Percentiles rank a stretch among this genome's conserved stretches.
Conservation (phyloP, 164 flowering plant species). For the Berberis vulgaris region DNA sequence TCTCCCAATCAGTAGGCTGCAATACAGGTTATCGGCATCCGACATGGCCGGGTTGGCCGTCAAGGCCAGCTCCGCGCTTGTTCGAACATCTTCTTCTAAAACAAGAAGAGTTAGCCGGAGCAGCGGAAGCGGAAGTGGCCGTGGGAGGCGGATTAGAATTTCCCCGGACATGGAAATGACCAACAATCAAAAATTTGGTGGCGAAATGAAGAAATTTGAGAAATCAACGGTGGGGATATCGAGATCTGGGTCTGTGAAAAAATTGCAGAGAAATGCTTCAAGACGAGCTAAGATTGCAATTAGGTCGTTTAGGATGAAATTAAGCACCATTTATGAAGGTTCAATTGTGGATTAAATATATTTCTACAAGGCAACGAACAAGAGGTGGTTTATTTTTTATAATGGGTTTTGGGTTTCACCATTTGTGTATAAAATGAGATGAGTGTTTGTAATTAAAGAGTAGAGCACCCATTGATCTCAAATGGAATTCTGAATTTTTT, state of each 20-base stretch:
- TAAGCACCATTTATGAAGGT: conserved; percentile 57
- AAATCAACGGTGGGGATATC: conserved; percentile 4
- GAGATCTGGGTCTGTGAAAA: conserved; percentile 31
- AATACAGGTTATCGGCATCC: conserved; percentile 28
- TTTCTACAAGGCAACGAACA: neutral
- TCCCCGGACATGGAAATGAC: conserved; percentile 8
- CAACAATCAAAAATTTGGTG: conserved; percentile 3
- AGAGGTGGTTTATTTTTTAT: neutral
- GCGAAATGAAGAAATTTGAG: neutral
- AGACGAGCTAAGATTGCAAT: conserved; percentile 33
- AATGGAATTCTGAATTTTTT: too few relatives aligned
- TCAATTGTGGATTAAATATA: neutral
- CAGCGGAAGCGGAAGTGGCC: conserved; percentile 1
- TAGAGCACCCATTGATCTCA: too few relatives aligned
- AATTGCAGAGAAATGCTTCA: conserved; percentile 37
- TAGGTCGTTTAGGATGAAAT: conserved; percentile 36
- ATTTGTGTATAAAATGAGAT: too few relatives aligned
- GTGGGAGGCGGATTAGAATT: conserved; percentile 4
- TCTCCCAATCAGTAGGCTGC: conserved; percentile 28
- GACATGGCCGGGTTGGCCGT: conserved; percentile 71
- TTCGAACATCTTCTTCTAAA: neutral
- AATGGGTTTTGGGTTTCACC: too few relatives aligned
- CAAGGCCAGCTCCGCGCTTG: conserved; percentile 37
- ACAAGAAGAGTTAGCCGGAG: neutral
- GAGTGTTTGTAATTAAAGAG: too few relatives aligned